Evolutionary conservation across 2,329 filamentous ascomycete species (phyloP).

Genomic region (Didymella exigua): DNA sequence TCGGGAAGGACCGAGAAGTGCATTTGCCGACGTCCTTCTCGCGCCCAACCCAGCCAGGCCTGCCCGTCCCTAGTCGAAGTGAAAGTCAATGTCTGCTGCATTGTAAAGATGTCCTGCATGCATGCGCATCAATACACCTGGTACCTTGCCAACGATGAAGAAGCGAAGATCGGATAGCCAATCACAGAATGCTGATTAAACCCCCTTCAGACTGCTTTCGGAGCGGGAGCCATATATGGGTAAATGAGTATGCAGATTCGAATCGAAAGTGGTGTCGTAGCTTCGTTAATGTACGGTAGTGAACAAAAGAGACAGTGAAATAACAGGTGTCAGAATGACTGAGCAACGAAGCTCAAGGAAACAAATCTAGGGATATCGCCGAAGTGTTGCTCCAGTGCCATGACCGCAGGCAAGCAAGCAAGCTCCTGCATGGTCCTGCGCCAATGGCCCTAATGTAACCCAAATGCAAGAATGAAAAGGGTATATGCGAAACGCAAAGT

Average conservation of each 20-base stretch:
- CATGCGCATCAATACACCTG: constrained; percentile 19
- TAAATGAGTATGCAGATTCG: constrained; percentile 22
- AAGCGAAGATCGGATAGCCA: constrained; percentile 26
- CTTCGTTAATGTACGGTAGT: constrained; percentile 22
- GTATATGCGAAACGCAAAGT: constrained; percentile 32
- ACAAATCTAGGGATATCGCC: constrained; percentile 43
- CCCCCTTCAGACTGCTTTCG: constrained; percentile 3
- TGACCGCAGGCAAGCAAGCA: constrained; percentile 22
- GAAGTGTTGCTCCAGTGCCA: constrained; percentile 26
- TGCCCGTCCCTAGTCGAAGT: constrained; percentile 8
- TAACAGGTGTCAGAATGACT: constrained; percentile 15
- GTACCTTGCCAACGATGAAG: constrained; percentile 9
- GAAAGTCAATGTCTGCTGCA: constrained; percentile 3
- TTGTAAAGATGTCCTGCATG: constrained; percentile 30
- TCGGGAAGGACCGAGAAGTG: not conserved
- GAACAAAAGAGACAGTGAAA: constrained; percentile 23
- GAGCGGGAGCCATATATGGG: constrained; percentile 15
- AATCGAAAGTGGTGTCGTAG: constrained; percentile 27
- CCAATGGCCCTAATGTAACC: constrained; percentile 21
- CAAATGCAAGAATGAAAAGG: constrained; percentile 27
- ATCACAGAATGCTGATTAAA: constrained; percentile 14
- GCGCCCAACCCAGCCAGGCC: constrained; percentile 5
- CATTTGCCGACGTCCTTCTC: not conserved
- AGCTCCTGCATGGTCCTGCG: constrained; percentile 18
- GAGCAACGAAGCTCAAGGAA: constrained; percentile 32